A percentile compares a stretch with the other conserved stretches of the same genome.
Evolutionary conservation across 1,284 basidiomycete genomes (phyloP).

Genomic region (Tilletiopsis washingtonensis): DNA sequence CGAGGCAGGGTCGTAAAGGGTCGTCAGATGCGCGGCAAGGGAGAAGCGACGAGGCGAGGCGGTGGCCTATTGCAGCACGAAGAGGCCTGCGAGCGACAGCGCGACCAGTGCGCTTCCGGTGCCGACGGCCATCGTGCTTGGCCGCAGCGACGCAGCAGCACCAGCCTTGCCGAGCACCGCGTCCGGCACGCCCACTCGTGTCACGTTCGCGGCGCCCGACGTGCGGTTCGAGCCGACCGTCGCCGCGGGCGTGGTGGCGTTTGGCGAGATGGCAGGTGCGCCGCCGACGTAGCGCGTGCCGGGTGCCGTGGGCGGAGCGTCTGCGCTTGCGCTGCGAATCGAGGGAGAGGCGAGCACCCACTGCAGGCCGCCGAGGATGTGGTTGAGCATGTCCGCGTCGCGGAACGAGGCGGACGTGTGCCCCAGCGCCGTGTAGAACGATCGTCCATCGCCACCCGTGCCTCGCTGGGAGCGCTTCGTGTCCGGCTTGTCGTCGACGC

Average conservation of each 20-base stretch:
- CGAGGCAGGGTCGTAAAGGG: too few species aligned
- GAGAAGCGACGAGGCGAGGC: too few species aligned
- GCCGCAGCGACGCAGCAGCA: too few species aligned
- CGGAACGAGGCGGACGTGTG: constrained; percentile 28
- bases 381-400: constrained; percentile 19
- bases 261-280: background rate
- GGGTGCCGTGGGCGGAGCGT: background rate
- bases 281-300: background rate
- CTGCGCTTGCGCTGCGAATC: constrained; percentile 9
- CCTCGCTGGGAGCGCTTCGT: constrained; percentile 14
- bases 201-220: too few species aligned
- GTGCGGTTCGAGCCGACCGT: background rate
- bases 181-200: too few species aligned
- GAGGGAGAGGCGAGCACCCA: constrained; percentile 30
- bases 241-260: background rate
- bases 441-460: constrained; percentile 22
- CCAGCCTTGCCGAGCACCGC: too few species aligned
- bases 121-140: too few species aligned
- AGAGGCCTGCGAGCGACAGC: too few species aligned
- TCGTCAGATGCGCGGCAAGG: too few species aligned
- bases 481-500: constrained; percentile 20
- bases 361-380: constrained; percentile 25
- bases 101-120: too few species aligned
- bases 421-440: constrained; percentile 30
- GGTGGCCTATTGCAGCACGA: too few species aligned